Evolutionary conservation across 169 alveolate genomes (phyloP).

Genomic region (Plasmodium falciparum): DNA sequence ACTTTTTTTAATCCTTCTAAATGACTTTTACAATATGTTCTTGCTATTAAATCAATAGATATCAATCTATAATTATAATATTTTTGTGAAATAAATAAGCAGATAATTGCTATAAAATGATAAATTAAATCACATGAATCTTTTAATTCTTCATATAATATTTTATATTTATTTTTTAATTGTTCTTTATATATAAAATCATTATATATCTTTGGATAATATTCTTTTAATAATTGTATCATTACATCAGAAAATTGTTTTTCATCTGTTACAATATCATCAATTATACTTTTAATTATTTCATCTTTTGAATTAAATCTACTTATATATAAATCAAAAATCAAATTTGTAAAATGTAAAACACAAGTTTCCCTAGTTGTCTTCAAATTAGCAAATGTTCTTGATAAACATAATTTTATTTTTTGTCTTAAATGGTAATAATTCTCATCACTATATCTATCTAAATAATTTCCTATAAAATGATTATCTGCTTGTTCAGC

Average conservation of each 20-base stretch:
- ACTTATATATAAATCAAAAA: slow-evolving; percentile 73
- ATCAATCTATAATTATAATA: slow-evolving; percentile 49
- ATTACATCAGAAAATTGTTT: slow-evolving; percentile 55
- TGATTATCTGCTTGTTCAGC: slow-evolving; percentile 79
- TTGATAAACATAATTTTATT: slow-evolving; percentile 40
- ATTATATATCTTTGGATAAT: slow-evolving; percentile 33
- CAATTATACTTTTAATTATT: slow-evolving; percentile 51
- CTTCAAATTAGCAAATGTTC: slow-evolving; percentile 58
- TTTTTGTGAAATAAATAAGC: slow-evolving; percentile 64
- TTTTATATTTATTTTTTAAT: slow-evolving; percentile 29
- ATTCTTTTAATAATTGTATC: slow-evolving; percentile 61
- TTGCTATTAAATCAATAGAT: slow-evolving; percentile 48
- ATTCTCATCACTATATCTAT: slow-evolving; percentile 64
- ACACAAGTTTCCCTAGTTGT: slow-evolving; percentile 76
- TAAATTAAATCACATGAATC: slow-evolving; percentile 67
- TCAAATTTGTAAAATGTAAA: slow-evolving; percentile 54
- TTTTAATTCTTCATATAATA: slow-evolving; percentile 32
- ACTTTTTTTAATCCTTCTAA: slow-evolving; percentile 67
- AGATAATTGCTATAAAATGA: slow-evolving; percentile 63
- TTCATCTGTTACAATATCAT: slow-evolving; percentile 55
- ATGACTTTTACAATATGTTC: slow-evolving; percentile 61
- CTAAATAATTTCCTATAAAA: slow-evolving; percentile 68
- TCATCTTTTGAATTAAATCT: slow-evolving; percentile 58
- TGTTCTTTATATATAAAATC: slow-evolving; percentile 52
- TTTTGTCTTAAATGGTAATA: slow-evolving; percentile 65